phyloP scores from a whole-genome alignment of 495 filamentous ascomycete genomes.

The Aspergillus cavernicola region DNA sequence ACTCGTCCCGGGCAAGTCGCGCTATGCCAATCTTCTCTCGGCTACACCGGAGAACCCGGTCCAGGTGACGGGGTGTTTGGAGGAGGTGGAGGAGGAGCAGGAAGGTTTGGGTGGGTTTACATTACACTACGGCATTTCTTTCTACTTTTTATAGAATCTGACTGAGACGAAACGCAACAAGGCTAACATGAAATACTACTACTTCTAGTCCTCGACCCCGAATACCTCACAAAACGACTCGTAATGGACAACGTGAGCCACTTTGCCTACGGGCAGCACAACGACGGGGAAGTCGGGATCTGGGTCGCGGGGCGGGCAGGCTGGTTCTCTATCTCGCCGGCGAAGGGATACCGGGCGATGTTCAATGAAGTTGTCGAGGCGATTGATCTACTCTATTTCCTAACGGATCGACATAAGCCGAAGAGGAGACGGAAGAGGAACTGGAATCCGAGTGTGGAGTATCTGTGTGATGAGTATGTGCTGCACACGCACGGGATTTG shows the following conservation, averaged over 20 bases:
- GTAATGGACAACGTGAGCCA: constrained; percentile 58
- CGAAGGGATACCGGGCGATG: constrained; percentile 54
- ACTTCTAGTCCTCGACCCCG: constrained; percentile 48
- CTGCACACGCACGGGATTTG: constrained; percentile 43
- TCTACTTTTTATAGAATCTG: too few relatives aligned
- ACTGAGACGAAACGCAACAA: too few relatives aligned
- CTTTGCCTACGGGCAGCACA: constrained; percentile 68
- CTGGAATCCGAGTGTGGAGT: constrained; percentile 37
- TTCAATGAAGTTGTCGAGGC: constrained; percentile 67
- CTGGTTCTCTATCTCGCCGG: constrained; percentile 71
- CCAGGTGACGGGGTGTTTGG: constrained; percentile 51
- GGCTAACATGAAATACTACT: too few relatives aligned
- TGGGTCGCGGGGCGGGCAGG: constrained; percentile 78
- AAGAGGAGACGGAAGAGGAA: constrained; percentile 31
- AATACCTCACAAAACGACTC: constrained; percentile 51
- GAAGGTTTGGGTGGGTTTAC: constrained; percentile 35
- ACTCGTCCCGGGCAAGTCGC: constrained; percentile 44
- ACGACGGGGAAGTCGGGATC: constrained; percentile 55
- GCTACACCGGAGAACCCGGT: constrained; percentile 52
- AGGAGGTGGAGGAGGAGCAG: constrained; percentile 44
- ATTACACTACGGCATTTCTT: too few relatives aligned
- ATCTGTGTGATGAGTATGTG: constrained; percentile 44
- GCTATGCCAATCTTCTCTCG: constrained; percentile 50
- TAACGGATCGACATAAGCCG: constrained; percentile 48
- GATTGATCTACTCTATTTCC: constrained; percentile 65